A percentile compares a stretch with the other conserved stretches of the same genome.
Evolutionary conservation across 306 rosid species (phyloP).

Genomic region (Pyrus bretschneideri): DNA sequence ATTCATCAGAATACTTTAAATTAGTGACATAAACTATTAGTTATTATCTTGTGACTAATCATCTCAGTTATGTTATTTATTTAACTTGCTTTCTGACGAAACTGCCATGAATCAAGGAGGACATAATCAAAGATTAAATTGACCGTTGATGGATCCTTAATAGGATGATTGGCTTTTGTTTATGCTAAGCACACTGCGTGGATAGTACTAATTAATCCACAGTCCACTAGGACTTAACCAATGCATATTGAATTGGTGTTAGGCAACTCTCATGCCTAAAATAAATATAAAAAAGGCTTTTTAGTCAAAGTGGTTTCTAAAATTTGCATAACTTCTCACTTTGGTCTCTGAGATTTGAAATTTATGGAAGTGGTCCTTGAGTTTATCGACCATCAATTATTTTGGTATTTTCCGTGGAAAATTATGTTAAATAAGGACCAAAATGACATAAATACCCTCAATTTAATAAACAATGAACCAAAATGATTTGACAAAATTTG

Average conservation of each 20-base stretch:
- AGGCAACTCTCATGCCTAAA: neutral
- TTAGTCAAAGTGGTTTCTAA: too few relatives aligned
- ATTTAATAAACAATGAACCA: too few relatives aligned
- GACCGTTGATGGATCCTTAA: neutral
- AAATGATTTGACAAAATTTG: too few relatives aligned
- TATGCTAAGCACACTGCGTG: neutral
- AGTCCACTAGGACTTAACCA: neutral
- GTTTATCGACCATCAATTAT: too few relatives aligned
- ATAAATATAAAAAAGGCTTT: too few relatives aligned
- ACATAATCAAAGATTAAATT: neutral
- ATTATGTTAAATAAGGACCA: too few relatives aligned
- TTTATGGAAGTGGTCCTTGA: too few relatives aligned
- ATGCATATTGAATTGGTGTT: neutral
- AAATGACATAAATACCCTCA: too few relatives aligned
- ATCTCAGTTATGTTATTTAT: slow-evolving; percentile 10
- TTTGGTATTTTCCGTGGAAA: too few relatives aligned
- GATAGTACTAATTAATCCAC: neutral
- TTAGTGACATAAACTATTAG: slow-evolving; percentile 12
- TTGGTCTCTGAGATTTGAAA: too few relatives aligned
- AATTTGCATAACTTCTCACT: too few relatives aligned
- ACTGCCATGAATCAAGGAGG: slow-evolving; percentile 27
- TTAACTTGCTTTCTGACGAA: slow-evolving; percentile 4
- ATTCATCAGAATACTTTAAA: slow-evolving; percentile 8
- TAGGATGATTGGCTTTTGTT: neutral
- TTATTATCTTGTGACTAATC: slow-evolving; percentile 2